These are phyloP conservation scores for Lepiota venenata DNA, from an alignment of 768 basidiomycete genomes.

Conservation along the genomic window DNA sequence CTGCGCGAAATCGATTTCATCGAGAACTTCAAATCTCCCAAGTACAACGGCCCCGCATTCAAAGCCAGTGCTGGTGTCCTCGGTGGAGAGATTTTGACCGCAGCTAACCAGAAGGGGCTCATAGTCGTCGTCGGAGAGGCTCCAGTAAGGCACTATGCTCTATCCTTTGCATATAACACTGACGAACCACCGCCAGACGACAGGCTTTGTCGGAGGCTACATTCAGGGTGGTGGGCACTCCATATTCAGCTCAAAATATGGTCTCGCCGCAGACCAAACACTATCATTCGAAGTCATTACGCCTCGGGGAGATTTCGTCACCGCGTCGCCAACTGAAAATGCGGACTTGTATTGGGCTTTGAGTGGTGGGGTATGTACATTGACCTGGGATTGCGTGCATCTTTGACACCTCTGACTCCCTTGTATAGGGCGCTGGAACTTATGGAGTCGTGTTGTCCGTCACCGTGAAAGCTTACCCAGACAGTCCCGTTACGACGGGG, in stretches of 20 bases:
- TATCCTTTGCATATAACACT: not conserved
- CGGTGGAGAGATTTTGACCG: no score
- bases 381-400: no score
- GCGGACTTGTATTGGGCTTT: conserved; percentile 39
- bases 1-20: no score
- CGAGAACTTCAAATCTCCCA: no score
- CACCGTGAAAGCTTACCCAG: conserved; percentile 19
- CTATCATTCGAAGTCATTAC: conserved; percentile 37
- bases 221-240: conserved; percentile 25
- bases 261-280: conserved; percentile 19
- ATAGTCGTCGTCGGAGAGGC: no score
- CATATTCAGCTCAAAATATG: not conserved
- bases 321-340: conserved; percentile 29
- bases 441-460: conserved; percentile 15
- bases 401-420: not conserved
- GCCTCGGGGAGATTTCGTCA: conserved; percentile 29
- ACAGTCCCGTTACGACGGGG: conserved; percentile 1
- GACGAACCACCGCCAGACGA: conserved; percentile 16
- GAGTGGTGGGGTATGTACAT: conserved; percentile 20
- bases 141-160: no score
- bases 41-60: no score
- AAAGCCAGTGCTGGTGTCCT: no score
- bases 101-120: no score
- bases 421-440: conserved; percentile 11
- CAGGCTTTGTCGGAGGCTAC: conserved; percentile 36